Evolutionary conservation across 345 rosid species (phyloP).

Genomic region (Euphorbia lathyris): DNA sequence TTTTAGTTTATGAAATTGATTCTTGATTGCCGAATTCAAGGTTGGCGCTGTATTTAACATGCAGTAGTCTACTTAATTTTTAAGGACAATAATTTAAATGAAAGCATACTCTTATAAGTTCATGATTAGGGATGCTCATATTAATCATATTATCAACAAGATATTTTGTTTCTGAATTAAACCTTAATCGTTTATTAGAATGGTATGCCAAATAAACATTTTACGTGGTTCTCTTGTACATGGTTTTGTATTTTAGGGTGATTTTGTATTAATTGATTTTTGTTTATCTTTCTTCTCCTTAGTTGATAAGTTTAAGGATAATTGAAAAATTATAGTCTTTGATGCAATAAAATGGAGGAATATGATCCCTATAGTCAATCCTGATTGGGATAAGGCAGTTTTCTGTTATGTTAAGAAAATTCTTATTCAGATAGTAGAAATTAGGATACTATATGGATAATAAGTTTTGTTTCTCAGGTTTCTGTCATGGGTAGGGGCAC

Average conservation of each 20-base stretch:
- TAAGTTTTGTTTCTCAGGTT: constrained; percentile 48
- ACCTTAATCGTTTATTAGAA: neutral
- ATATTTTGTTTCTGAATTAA: neutral
- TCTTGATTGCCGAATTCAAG: neutral
- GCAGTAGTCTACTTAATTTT: neutral
- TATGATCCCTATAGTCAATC: neutral
- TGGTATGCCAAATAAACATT: neutral
- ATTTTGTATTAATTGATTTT: neutral
- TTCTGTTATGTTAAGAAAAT: neutral
- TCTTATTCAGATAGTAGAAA: neutral
- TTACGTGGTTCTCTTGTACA: too few relatives aligned
- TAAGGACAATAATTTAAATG: neutral
- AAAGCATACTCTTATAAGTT: neutral
- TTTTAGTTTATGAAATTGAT: neutral
- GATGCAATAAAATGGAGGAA: neutral
- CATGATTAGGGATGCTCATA: neutral
- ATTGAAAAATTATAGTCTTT: neutral
- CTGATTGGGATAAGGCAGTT: neutral
- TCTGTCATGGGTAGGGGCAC: constrained; percentile 56
- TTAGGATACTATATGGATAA: neutral
- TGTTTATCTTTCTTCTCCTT: neutral
- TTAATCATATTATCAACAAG: neutral
- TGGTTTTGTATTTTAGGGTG: neutral
- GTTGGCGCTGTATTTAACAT: neutral
- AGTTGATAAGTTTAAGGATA: neutral